phyloP scores from a whole-genome alignment of 106 monocot species.

The Dioscorea alata region DNA sequence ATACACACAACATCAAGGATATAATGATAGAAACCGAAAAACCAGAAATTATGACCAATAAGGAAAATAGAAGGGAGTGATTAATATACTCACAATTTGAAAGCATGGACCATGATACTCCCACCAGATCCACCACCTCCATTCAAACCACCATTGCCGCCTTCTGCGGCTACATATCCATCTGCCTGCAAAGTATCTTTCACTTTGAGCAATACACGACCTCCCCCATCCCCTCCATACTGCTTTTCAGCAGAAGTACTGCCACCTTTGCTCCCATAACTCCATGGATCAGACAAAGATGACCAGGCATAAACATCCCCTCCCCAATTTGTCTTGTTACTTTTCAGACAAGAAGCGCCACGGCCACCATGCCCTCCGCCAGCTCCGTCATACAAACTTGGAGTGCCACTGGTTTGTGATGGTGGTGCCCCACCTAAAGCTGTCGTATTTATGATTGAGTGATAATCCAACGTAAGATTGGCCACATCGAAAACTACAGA shows the following conservation, averaged over 20 bases:
- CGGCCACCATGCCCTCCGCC: conserved; percentile 95
- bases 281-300: conserved; percentile 79
- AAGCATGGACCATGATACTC: conserved; percentile 67
- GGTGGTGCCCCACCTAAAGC: conserved; percentile 70
- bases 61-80: not conserved
- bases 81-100: conserved; percentile 62
- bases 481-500: conserved; percentile 50
- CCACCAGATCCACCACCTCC: conserved; percentile 96
- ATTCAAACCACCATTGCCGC: conserved; percentile 58
- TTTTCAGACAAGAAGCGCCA: conserved; percentile 79
- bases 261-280: conserved; percentile 90
- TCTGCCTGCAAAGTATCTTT: conserved; percentile 47
- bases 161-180: conserved; percentile 69
- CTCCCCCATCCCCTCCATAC: conserved; percentile 85
- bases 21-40: not conserved
- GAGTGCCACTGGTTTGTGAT: conserved; percentile 89
- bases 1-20: not conserved
- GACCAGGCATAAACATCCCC: conserved; percentile 98
- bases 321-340: conserved; percentile 89
- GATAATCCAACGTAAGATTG: conserved; percentile 41
- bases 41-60: not conserved
- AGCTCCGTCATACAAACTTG: conserved; percentile 60
- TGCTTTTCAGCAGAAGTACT: conserved; percentile 43
- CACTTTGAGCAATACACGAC: conserved; percentile 51
- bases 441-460: conserved; percentile 66